Percentiles rank a stretch among this genome's conserved stretches.
These are phyloP conservation scores for Zymoseptoria pseudotritici DNA, from an alignment of 2,329 filamentous ascomycete genomes.

Conservation along the genomic window DNA sequence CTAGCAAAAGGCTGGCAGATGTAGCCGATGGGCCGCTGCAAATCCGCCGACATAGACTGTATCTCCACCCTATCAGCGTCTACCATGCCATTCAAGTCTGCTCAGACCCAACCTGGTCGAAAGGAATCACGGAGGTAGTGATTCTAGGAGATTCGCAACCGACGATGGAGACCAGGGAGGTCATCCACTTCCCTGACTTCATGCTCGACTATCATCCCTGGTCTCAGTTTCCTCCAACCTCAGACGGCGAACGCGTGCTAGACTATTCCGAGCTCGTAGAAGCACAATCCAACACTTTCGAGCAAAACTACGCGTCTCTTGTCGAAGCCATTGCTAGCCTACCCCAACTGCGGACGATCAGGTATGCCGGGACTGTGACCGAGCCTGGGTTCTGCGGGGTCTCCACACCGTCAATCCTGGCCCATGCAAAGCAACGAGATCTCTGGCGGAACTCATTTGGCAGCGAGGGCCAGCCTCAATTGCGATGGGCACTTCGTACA, in stretches of 20 bases:
- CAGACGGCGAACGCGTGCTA: background rate
- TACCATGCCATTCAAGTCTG: slow-evolving; percentile 1
- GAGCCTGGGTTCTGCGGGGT: slow-evolving; percentile 2
- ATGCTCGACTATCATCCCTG: slow-evolving; percentile 4
- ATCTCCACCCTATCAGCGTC: slow-evolving; percentile 2
- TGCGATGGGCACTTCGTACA: slow-evolving; percentile 1
- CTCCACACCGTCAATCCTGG: background rate
- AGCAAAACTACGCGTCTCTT: slow-evolving; percentile 1
- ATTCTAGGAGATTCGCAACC: slow-evolving; percentile 1
- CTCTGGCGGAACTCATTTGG: slow-evolving; percentile 1
- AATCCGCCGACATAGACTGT: slow-evolving; percentile 1
- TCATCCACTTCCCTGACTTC: slow-evolving; percentile 1
- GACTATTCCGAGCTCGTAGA: background rate
- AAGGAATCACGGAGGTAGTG: slow-evolving; percentile 1
- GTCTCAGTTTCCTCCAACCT: slow-evolving; percentile 4
- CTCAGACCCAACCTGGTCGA: background rate
- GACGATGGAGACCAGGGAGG: background rate
- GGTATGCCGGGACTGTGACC: slow-evolving; percentile 5
- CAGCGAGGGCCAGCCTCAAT: background rate
- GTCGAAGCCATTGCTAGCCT: background rate
- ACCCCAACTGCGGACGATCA: background rate
- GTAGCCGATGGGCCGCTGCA: background rate
- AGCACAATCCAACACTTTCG: slow-evolving; percentile 1
- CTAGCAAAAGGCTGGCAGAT: slow-evolving; percentile 1
- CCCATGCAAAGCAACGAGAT: background rate